Evolutionary conservation across 108 stramenopile genomes (phyloP).

Genomic region (Conticribra guillardii): DNA sequence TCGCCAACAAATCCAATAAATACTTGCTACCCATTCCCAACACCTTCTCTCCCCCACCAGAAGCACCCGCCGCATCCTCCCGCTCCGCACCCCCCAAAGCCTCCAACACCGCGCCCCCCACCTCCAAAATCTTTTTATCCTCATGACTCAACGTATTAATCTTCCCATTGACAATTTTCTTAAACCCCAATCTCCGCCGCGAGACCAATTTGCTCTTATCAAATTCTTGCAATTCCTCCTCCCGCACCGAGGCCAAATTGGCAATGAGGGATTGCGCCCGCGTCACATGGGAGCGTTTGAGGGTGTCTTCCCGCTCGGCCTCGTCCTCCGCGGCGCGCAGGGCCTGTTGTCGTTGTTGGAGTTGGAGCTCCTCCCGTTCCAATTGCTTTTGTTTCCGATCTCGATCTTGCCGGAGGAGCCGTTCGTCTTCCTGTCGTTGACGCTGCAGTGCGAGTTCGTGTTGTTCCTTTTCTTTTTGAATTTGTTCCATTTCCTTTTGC

Average conservation of each 20-base stretch:
- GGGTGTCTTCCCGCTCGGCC: constrained; percentile 21
- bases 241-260: constrained; percentile 58
- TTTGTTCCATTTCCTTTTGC: constrained; percentile 21
- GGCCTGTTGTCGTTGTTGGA: constrained; percentile 13
- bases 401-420: constrained; percentile 4
- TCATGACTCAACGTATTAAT: constrained; percentile 84
- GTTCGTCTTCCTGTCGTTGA: constrained; percentile 1
- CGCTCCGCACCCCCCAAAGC: constrained; percentile 51
- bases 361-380: constrained; percentile 15
- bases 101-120: constrained; percentile 59
- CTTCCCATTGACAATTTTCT: constrained; percentile 82
- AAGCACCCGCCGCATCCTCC: constrained; percentile 55
- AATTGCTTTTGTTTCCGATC: constrained; percentile 17
- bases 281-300: constrained; percentile 12
- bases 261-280: constrained; percentile 60
- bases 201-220: constrained; percentile 58
- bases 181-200: constrained; percentile 73
- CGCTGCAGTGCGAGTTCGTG: constrained; percentile 9
- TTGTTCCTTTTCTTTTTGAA: constrained; percentile 19
- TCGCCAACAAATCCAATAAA: constrained; percentile 75
- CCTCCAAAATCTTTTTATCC: constrained; percentile 61
- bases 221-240: constrained; percentile 56
- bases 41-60: constrained; percentile 32
- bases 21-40: constrained; percentile 70
- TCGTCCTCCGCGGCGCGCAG: constrained; percentile 12